A percentile compares a stretch with the other conserved stretches of the same genome.
Conservation (phyloP, 139 green algal species). For the Chlorella sp. region DNA sequence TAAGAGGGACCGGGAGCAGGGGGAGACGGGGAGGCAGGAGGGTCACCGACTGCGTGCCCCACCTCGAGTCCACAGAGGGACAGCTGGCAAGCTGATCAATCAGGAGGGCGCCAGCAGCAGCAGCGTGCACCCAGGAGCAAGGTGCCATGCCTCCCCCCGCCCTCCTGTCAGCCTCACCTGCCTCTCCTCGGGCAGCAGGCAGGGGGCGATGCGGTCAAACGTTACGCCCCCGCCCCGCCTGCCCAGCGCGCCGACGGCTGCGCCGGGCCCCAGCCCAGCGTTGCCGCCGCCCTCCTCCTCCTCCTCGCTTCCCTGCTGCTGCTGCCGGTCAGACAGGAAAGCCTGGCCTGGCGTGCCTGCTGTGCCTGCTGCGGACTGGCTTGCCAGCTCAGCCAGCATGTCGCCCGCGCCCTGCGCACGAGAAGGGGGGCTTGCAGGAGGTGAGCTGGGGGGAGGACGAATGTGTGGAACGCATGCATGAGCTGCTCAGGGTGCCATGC, state of each 20-base stretch:
- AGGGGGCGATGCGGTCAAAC: slow-evolving; percentile 63
- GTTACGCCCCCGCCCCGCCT: neutral
- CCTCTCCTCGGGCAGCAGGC: slow-evolving; percentile 78
- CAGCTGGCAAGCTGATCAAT: too few species aligned
- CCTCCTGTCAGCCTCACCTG: slow-evolving; percentile 30
- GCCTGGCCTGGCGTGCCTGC: neutral
- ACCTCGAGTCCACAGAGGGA: too few species aligned
- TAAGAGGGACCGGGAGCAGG: neutral
- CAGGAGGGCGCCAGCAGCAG: neutral
- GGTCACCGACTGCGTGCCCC: neutral
- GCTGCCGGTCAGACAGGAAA: neutral
- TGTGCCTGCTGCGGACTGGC: neutral
- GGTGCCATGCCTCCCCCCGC: neutral
- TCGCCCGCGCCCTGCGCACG: slow-evolving; percentile 19
- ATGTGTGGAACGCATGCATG: too few species aligned
- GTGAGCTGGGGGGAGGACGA: too few species aligned
- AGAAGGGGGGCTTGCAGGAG: neutral
- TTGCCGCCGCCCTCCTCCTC: neutral
- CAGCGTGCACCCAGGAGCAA: neutral
- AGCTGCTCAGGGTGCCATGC: neutral
- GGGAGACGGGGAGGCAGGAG: neutral
- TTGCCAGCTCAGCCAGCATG: slow-evolving; percentile 7
- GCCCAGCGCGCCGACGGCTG: neutral
- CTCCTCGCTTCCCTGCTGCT: neutral
- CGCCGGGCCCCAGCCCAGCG: neutral